phyloP scores from a whole-genome alignment of 192 early-diverging fungal species.

The Coemansia sp. region DNA sequence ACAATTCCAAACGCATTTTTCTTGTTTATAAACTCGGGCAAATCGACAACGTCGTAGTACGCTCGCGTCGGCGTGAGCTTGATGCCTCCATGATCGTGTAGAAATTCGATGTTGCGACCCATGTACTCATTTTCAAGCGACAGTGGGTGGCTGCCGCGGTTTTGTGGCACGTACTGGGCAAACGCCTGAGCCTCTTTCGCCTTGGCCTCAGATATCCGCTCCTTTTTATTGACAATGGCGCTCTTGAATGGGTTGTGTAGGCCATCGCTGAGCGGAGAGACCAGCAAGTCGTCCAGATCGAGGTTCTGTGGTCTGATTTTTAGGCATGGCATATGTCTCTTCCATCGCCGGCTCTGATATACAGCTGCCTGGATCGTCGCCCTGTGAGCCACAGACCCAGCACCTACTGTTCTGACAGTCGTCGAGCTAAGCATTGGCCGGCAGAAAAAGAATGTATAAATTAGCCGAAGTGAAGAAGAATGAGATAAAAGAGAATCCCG shows the following conservation, averaged over 20 bases:
- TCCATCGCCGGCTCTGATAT: conserved; percentile 27
- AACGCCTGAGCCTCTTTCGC: background rate
- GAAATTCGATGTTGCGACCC: conserved; percentile 13
- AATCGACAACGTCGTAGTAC: background rate
- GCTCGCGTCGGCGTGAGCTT: conserved; percentile 28
- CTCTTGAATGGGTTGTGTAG: conserved; percentile 44
- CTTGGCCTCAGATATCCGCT: background rate
- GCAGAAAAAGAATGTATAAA: background rate
- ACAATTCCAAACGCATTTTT: conserved; percentile 17
- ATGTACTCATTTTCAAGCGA: conserved; percentile 20
- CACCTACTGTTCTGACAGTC: background rate
- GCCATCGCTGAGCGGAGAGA: background rate
- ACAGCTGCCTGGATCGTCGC: conserved; percentile 6
- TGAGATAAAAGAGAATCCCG: background rate
- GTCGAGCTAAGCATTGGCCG: conserved; percentile 9
- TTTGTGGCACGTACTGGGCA: background rate
- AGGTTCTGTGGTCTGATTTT: conserved; percentile 6
- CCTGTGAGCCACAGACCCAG: background rate
- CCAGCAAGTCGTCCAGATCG: conserved; percentile 10
- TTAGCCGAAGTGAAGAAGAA: background rate
- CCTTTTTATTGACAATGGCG: background rate
- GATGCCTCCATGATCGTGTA: conserved; percentile 24
- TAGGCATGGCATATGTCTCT: background rate
- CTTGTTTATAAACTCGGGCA: conserved; percentile 1
- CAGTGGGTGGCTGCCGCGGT: conserved; percentile 23